These are phyloP conservation scores for Triticum aestivum DNA, from an alignment of 176 grass and related monocot genomes.

Conservation along the genomic window IWGSC_CS_RefSeq_v2.1 NC_057806.1:445408841-445409340, in stretches of 20 bases:
- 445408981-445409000: constrained; percentile 52
- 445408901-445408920: constrained; percentile 44
- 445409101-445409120: constrained; percentile 17
- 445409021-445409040: constrained; percentile 49
- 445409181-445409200: constrained; percentile 49
- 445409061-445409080: constrained; percentile 51
- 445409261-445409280: constrained; percentile 44
- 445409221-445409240: constrained; percentile 70
- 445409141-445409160: constrained; percentile 72
- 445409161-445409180: constrained; percentile 55
- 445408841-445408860: constrained; percentile 58
- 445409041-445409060: constrained; percentile 50
- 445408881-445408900: constrained; percentile 42
- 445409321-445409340: constrained; percentile 51
- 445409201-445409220: constrained; percentile 48
- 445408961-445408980: constrained; percentile 41
- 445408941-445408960: constrained; percentile 35
- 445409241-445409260: constrained; percentile 63
- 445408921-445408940: constrained; percentile 73
- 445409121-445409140: constrained; percentile 31
- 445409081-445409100: constrained; percentile 50
- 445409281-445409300: constrained; percentile 52
- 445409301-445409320: constrained; percentile 49
- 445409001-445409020: constrained; percentile 40
- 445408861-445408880: constrained; percentile 24